Evolutionary conservation across 176 grass and related monocot genomes (phyloP), one percentile per base, ranked within the genome.

Genomic region (Tuctoria greenei): DNA sequence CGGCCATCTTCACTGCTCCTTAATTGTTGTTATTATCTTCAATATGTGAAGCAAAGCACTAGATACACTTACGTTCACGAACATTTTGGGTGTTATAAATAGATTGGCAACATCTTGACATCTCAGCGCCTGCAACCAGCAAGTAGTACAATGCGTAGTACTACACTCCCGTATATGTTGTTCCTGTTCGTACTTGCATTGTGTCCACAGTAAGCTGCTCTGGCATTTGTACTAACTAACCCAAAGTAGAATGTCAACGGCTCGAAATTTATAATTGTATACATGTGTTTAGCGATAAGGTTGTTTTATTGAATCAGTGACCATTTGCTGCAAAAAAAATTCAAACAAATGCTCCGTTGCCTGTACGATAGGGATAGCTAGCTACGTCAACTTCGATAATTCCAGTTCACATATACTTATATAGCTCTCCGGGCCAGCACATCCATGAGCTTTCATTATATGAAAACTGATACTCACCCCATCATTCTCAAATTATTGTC

Each of bases 171-270:
- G n/a, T n/a, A n/a, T n/a, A n/a, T n/a, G n/a, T n/a, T n/a, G n/a
- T n/a, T n/a, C n/a, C 47, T n/a, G 50, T 12, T 17, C n/a, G 8
- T 52, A 7, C 5, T 17, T 15, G 54, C 25, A 57, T 57, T 57
- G 10, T 25, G 12, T 0, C 21, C 31, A n/a, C n/a, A n/a, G n/a
- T n/a, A n/a, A n/a, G n/a, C n/a, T n/a, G n/a, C n/a, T n/a, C n/a
- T n/a, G n/a, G n/a, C n/a, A n/a, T n/a, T 8, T 75, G 72, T 61
- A 74, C 72, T 74, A 66, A n/a, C n/a, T n/a, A n/a, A 5, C 2
- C 10, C 3, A 8, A 0, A 15, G 35, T 44, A 20, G 38, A 68
- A 79, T 35, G 64, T 79, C 65, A 79, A 79, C 64, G 15, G 15
- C 63, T 78, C 54, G 0, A 57, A 57, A 25, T 57, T 12, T 2